These are phyloP conservation scores for Suillus weaverae DNA, from an alignment of 768 basidiomycete species.

Conservation along the genomic window DNA sequence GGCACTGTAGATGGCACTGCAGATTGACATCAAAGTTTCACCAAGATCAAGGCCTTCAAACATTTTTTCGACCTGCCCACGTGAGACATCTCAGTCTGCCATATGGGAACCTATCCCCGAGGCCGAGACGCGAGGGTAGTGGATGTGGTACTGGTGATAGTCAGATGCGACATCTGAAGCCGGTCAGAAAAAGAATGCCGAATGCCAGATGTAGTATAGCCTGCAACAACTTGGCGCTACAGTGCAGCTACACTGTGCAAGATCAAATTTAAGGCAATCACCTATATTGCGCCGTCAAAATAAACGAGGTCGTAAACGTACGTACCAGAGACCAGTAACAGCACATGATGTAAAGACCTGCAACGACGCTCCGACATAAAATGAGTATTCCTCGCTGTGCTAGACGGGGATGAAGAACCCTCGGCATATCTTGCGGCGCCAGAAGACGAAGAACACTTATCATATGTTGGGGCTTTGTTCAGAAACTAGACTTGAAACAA, in stretches of 20 bases:
- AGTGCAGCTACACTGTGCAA: not conserved
- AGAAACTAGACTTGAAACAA: not conserved
- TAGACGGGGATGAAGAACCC: not conserved
- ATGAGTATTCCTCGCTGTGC: not conserved
- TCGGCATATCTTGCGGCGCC: not conserved
- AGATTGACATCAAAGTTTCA: too few species aligned
- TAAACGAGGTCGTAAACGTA: not conserved
- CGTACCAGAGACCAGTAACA: not conserved
- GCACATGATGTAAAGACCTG: not conserved
- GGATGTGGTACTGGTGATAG: not conserved
- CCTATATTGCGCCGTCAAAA: not conserved
- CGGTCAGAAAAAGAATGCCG: not conserved
- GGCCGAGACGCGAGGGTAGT: not conserved
- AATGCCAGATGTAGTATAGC: not conserved
- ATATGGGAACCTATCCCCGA: not conserved
- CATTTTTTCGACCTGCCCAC: too few species aligned
- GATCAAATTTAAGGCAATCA: not conserved
- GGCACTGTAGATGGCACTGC: not conserved
- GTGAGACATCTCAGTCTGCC: not conserved
- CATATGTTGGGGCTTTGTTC: not conserved
- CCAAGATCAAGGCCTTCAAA: not conserved
- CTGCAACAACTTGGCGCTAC: not conserved
- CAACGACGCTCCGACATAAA: not conserved
- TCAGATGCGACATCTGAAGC: not conserved
- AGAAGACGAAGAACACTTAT: not conserved